Percentiles rank a stretch among this genome's conserved stretches.
phyloP scores from a whole-genome alignment of 2,329 filamentous ascomycete species.

The Epichloe amarillans region DNA sequence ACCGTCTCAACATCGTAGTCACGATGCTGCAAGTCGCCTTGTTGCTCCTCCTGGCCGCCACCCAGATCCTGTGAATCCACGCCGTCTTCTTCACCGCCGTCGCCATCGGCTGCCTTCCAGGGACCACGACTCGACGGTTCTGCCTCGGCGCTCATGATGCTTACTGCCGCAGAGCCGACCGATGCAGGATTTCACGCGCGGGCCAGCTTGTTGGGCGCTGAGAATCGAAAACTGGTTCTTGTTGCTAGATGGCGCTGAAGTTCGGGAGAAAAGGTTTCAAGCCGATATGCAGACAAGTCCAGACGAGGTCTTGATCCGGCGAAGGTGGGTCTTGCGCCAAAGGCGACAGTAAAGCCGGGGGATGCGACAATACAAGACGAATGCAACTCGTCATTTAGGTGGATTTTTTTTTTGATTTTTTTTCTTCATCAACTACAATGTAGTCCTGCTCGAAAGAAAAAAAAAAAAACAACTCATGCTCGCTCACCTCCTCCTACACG shows the following conservation, averaged over 20 bases:
- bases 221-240: too few species aligned
- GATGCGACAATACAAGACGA: too few species aligned
- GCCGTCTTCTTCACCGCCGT: slow-evolving; percentile 7
- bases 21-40: slow-evolving; percentile 1
- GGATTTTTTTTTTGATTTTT: background rate
- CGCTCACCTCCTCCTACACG: slow-evolving; percentile 31
- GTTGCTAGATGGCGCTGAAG: too few species aligned
- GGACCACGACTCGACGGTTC: background rate
- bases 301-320: background rate
- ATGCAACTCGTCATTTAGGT: too few species aligned
- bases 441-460: background rate
- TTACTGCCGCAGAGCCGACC: too few species aligned
- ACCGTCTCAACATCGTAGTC: slow-evolving; percentile 37
- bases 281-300: background rate
- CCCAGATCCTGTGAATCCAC: background rate
- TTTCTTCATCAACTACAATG: background rate
- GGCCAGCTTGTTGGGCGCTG: too few species aligned
- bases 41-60: background rate
- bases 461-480: slow-evolving; percentile 6
- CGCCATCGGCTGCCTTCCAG: background rate
- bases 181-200: too few species aligned
- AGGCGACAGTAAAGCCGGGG: too few species aligned
- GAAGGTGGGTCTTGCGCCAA: background rate
- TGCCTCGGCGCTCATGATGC: background rate
- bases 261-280: background rate